Evolutionary conservation across 192 early-diverging fungal genomes (phyloP).

Genomic region (Coemansia sp.): DNA sequence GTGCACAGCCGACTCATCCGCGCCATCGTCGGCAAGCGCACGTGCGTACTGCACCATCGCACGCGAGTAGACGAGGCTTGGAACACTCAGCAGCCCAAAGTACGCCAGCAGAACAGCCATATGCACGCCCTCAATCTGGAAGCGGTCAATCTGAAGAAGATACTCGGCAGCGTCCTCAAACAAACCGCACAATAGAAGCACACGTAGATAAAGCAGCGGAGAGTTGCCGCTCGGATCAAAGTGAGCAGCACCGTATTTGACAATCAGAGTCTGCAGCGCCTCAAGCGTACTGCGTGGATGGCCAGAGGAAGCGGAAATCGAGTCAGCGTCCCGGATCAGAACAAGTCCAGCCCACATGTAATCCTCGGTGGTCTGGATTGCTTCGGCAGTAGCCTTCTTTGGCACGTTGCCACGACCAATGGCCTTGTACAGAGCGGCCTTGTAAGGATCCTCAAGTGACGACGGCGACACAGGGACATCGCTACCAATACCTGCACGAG

Average conservation of each 20-base stretch:
- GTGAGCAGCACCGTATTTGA: constrained; percentile 66
- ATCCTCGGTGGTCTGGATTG: constrained; percentile 83
- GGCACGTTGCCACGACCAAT: constrained; percentile 86
- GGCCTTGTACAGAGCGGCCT: constrained; percentile 85
- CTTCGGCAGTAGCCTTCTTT: constrained; percentile 63
- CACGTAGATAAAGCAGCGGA: constrained; percentile 77
- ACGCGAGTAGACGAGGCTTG: constrained; percentile 53
- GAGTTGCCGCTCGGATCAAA: constrained; percentile 71
- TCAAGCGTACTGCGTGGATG: constrained; percentile 48
- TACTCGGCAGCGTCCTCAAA: constrained; percentile 87
- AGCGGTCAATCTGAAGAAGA: constrained; percentile 62
- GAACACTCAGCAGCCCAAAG: constrained; percentile 75
- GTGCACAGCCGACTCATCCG: constrained; percentile 35
- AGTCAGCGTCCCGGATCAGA: constrained; percentile 58
- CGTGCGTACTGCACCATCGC: constrained; percentile 41
- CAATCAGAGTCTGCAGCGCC: constrained; percentile 68
- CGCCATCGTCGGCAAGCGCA: constrained; percentile 23
- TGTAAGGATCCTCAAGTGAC: constrained; percentile 82
- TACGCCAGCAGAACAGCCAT: constrained; percentile 82
- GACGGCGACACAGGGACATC: constrained; percentile 45
- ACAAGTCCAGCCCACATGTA: constrained; percentile 89
- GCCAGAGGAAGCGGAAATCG: constrained; percentile 44
- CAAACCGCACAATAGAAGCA: constrained; percentile 84
- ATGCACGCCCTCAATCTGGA: constrained; percentile 84
- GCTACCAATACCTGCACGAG: constrained; percentile 23